A percentile compares a stretch with the other conserved stretches of the same genome.
phyloP scores from a whole-genome alignment of 495 filamentous ascomycete species.

The Penicillium turbatum region DNA sequence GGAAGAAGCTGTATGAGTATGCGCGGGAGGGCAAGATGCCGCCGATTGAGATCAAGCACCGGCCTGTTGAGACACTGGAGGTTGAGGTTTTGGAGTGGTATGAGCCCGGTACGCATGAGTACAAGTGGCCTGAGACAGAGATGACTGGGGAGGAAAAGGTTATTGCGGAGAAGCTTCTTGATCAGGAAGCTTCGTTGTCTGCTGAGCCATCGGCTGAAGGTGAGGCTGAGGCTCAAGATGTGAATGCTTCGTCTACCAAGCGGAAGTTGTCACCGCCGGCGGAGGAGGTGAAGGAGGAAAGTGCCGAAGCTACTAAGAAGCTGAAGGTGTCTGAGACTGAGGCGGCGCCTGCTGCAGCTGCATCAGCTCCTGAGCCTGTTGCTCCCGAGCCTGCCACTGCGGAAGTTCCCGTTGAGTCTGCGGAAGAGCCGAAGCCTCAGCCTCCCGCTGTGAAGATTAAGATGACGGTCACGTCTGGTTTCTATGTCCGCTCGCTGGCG shows the following conservation, averaged over 20 bases:
- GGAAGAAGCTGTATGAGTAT: conserved; percentile 93
- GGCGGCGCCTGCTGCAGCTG: conserved; percentile 8
- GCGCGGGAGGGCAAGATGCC: conserved; percentile 81
- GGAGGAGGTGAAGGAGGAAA: conserved; percentile 21
- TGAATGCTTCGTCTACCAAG: conserved; percentile 20
- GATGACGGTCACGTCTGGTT: conserved; percentile 93
- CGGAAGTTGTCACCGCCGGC: conserved; percentile 34
- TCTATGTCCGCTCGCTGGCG: conserved; percentile 91
- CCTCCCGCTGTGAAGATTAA: conserved; percentile 74
- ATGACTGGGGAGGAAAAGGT: conserved; percentile 65
- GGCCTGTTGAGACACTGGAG: conserved; percentile 69
- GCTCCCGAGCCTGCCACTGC: conserved; percentile 16
- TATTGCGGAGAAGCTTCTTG: conserved; percentile 65
- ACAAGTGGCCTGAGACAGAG: conserved; percentile 68
- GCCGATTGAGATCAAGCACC: conserved; percentile 74
- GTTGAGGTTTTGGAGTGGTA: conserved; percentile 84
- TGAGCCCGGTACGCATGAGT: conserved; percentile 73
- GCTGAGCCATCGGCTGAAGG: conserved; percentile 19
- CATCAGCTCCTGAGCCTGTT: conserved; percentile 11
- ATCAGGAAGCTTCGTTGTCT: conserved; percentile 32
- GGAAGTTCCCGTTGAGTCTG: conserved; percentile 7
- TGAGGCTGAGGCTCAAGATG: conserved; percentile 14
- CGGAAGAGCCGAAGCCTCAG: conserved; percentile 24
- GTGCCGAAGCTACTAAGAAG: conserved; percentile 30
- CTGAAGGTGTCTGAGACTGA: conserved; percentile 33